phyloP scores from a whole-genome alignment of 192 early-diverging fungal genomes.

The Podila minutissima region DNA sequence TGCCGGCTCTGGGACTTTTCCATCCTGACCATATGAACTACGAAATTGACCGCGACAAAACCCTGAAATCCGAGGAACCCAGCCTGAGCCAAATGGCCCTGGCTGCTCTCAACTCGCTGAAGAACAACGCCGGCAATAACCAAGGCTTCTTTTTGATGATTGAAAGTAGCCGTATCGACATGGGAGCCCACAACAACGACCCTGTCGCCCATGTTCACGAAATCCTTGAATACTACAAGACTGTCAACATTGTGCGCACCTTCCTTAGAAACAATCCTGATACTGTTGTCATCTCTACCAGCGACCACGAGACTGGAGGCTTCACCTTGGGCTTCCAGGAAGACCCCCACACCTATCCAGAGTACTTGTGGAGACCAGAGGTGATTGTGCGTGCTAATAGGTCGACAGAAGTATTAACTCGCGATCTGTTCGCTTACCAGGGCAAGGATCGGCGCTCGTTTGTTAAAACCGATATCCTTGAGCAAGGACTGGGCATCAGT shows the following conservation, averaged over 20 bases:
- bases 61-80: slow-evolving; percentile 71
- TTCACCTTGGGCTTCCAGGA: slow-evolving; percentile 85
- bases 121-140: slow-evolving; percentile 48
- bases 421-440: slow-evolving; percentile 52
- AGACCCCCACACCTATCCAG: slow-evolving; percentile 73
- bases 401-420: slow-evolving; percentile 69
- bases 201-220: slow-evolving; percentile 92
- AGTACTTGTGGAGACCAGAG: slow-evolving; percentile 88
- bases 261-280: slow-evolving; percentile 84
- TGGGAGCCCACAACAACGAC: slow-evolving; percentile 98
- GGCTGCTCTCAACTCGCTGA: slow-evolving; percentile 85
- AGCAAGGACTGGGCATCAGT: slow-evolving; percentile 73
- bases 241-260: slow-evolving; percentile 73
- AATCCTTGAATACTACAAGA: slow-evolving; percentile 89
- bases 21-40: slow-evolving; percentile 91
- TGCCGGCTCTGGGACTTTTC: slow-evolving; percentile 85
- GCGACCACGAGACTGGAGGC: slow-evolving; percentile 99
- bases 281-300: slow-evolving; percentile 90
- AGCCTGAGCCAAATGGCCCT: slow-evolving; percentile 85
- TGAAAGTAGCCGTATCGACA: slow-evolving; percentile 95
- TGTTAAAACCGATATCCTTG: slow-evolving; percentile 68
- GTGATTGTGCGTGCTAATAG: slow-evolving; percentile 73
- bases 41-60: slow-evolving; percentile 79
- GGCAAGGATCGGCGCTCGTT: slow-evolving; percentile 19
- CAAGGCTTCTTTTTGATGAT: slow-evolving; percentile 97